A percentile compares a stretch with the other conserved stretches of the same genome.
Conservation (phyloP, 441 rosid species). For the Daphne laureola region DNA sequence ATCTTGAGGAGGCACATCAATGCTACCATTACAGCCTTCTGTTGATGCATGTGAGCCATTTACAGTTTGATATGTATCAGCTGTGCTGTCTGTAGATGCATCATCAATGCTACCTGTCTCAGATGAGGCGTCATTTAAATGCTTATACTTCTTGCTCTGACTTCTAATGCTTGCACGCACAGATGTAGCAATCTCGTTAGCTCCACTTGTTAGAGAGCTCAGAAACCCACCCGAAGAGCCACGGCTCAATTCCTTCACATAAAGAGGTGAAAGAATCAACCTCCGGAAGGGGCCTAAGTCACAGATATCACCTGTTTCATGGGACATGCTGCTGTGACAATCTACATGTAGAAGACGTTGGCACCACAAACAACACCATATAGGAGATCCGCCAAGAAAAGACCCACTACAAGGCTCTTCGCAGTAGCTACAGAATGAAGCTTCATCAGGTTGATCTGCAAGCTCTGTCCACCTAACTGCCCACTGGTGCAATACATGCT, state of each 20-base stretch:
- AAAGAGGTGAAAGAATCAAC: slow-evolving; percentile 76
- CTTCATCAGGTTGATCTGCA: slow-evolving; percentile 73
- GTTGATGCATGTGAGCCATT: slow-evolving; percentile 41
- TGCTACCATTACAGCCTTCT: slow-evolving; percentile 41
- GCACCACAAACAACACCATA: slow-evolving; percentile 99
- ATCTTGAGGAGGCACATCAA: slow-evolving; percentile 29
- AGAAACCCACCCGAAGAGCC: slow-evolving; percentile 63
- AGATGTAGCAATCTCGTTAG: slow-evolving; percentile 87
- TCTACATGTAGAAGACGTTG: slow-evolving; percentile 93
- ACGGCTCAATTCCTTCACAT: slow-evolving; percentile 60
- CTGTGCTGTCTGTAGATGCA: slow-evolving; percentile 49
- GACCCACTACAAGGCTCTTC: slow-evolving; percentile 90
- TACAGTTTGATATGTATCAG: slow-evolving; percentile 32
- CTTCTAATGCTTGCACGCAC: slow-evolving; percentile 89
- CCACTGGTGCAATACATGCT: slow-evolving; percentile 87
- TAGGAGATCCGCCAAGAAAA: slow-evolving; percentile 94
- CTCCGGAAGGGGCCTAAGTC: slow-evolving; percentile 83
- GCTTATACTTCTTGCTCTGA: slow-evolving; percentile 79
- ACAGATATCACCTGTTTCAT: slow-evolving; percentile 75
- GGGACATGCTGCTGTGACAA: slow-evolving; percentile 69
- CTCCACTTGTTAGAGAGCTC: slow-evolving; percentile 93
- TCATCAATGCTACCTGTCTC: slow-evolving; percentile 52
- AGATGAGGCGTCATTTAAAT: slow-evolving; percentile 44
- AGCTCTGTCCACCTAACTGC: slow-evolving; percentile 85
- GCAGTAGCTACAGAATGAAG: slow-evolving; percentile 76